These are phyloP conservation scores for Yamagishiella unicocca DNA, from an alignment of 139 green algal species.

Conservation along the genomic window DNA sequence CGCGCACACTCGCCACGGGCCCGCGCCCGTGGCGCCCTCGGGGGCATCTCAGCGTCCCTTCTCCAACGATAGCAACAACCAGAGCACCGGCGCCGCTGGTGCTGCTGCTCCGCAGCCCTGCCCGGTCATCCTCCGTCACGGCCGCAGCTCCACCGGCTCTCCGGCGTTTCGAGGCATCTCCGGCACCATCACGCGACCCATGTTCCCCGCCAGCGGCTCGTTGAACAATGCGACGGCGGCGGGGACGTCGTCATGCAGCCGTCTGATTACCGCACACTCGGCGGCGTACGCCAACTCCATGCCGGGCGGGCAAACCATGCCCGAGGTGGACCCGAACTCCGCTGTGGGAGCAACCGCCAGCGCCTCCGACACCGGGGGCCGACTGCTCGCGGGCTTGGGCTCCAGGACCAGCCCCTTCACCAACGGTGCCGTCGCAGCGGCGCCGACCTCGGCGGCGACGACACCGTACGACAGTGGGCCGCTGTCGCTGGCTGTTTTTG, in stretches of 20 bases:
- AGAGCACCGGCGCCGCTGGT: neutral
- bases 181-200: too few relatives aligned
- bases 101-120: neutral
- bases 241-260: too few relatives aligned
- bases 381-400: neutral
- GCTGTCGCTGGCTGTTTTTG: neutral
- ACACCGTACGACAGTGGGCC: slow-evolving; percentile 3
- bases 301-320: too few relatives aligned
- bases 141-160: neutral
- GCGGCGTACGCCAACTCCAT: too few relatives aligned
- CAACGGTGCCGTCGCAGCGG: neutral
- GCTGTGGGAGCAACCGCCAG: neutral
- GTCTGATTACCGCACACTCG: too few relatives aligned
- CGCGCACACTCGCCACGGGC: neutral
- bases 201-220: too few relatives aligned
- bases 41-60: neutral
- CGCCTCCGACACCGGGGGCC: neutral
- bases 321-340: too few relatives aligned
- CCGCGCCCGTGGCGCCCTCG: slow-evolving; percentile 3
- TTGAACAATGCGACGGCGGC: too few relatives aligned
- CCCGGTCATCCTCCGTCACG: slow-evolving; percentile 14
- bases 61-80: neutral
- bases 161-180: too few relatives aligned
- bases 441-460: neutral
- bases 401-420: neutral